Percentiles rank a stretch among this genome's conserved stretches.
These are phyloP conservation scores for Grigorovia transvaalensis DNA, from an alignment of 805 yeast genomes.

Conservation along the genomic window DNA sequence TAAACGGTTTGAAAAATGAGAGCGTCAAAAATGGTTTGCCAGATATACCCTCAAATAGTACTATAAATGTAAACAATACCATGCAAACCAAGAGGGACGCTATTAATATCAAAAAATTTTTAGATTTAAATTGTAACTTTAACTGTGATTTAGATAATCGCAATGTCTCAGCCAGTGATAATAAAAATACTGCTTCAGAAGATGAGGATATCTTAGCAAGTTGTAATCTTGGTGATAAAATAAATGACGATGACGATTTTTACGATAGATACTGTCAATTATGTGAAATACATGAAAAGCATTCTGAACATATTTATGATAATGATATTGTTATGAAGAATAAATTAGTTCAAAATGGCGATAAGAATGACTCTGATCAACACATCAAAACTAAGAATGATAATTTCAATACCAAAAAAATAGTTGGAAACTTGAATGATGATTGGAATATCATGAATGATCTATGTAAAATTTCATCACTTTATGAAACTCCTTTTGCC, in stretches of 20 bases:
- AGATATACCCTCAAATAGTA: neutral
- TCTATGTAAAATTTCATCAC: conserved; percentile 25
- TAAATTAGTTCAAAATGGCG: neutral
- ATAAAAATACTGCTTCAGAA: neutral
- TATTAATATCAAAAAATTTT: conserved; percentile 1
- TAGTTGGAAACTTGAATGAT: conserved; percentile 14
- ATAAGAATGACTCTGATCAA: neutral
- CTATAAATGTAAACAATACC: neutral
- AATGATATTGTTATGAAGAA: neutral
- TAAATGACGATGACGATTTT: conserved; percentile 13
- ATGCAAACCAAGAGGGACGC: neutral
- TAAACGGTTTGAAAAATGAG: neutral
- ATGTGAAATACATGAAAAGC: conserved; percentile 17
- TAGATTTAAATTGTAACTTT: conserved; percentile 17
- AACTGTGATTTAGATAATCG: conserved; percentile 17
- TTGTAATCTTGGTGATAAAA: neutral
- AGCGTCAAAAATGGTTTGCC: neutral
- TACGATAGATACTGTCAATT: conserved; percentile 28
- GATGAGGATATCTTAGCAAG: neutral
- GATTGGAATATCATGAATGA: conserved; percentile 26
- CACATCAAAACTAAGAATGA: neutral
- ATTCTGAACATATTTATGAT: conserved; percentile 1
- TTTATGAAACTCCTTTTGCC: conserved; percentile 27
- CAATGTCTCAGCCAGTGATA: neutral
- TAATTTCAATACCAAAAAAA: neutral